Evolutionary conservation across 2,329 filamentous ascomycete species (phyloP), one percentile per base, ranked within the genome.

Genomic region (Apiospora koreana): DNA sequence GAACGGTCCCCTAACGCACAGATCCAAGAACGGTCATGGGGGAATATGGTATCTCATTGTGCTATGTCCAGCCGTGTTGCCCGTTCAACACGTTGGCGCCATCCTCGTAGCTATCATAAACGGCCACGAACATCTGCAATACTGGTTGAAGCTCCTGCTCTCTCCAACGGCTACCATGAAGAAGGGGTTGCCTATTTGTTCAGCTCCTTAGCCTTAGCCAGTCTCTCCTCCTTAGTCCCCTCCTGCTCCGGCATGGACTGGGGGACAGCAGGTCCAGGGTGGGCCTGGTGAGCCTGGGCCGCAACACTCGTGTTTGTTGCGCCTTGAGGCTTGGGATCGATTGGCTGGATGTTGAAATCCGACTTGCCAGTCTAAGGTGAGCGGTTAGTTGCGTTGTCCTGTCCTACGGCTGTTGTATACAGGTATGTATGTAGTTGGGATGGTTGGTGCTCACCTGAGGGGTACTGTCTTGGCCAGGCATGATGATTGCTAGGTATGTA

Each of bases 211-310:
- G 89, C 90, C 79, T 88, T 90, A 16, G 87, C 89, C 76, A 86
- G 83, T 69, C 91, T 87, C 76, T 94, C 92, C 79, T 92, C 91
- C 81, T 91, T 92, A 71, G 87, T 89, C 21, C 88, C 89, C 81
- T 91, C 88, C 78, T 87, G 79, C 67, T 86, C 80, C 21, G 85
- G 85, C 81, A 89, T 85, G 71, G 86, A 83, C 72, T 88, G 80
- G 23, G 87, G 83, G 35, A 89, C 75, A 38, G 82, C 89, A 21
- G 89, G 89, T 43, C 89, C 89, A 16, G 88, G 89, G 68, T 87
- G 82, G 23, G 88, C 88, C 69, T 85, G 78, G 77, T 87, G 84
- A 45, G 86, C 83, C 69, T 84, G 82, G 76, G 54, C 31, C 31
- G 18, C 54, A 88, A 85, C 25, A 69, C 71, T 67, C 73, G 74